A percentile compares a stretch with the other conserved stretches of the same genome.
phyloP scores from a whole-genome alignment of 2,329 filamentous ascomycete genomes.

The Nemania bipapillata region DNA sequence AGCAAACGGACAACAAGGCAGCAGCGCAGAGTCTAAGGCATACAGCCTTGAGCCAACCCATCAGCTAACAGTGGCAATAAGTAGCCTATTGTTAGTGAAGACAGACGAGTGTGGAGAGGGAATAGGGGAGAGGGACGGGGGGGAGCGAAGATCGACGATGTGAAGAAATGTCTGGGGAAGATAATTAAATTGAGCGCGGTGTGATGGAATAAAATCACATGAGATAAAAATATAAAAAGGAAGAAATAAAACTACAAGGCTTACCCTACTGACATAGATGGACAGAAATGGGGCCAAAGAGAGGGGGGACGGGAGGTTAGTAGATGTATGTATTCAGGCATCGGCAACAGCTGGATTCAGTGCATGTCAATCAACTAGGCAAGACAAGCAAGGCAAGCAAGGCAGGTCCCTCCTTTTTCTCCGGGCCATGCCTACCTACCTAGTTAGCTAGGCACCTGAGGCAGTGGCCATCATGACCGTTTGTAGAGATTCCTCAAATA shows the following conservation, averaged over 20 bases:
- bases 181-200: too few relatives aligned
- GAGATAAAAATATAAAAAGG: not conserved
- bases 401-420: conserved; percentile 14
- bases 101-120: conserved; percentile 23
- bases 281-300: not conserved
- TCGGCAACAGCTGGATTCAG: conserved; percentile 6
- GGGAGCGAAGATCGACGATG: not conserved
- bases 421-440: not conserved
- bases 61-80: conserved; percentile 6
- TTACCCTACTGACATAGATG: conserved; percentile 1
- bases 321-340: conserved; percentile 30
- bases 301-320: not conserved
- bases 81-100: conserved; percentile 23
- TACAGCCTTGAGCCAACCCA: conserved; percentile 24
- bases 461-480: conserved; percentile 47
- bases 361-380: conserved; percentile 8
- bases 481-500: conserved; percentile 53
- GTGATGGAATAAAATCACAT: not conserved
- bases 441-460: too few relatives aligned
- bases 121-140: conserved; percentile 16
- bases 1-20: conserved; percentile 50
- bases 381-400: conserved; percentile 17
- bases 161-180: not conserved
- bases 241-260: not conserved
- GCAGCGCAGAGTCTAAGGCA: conserved; percentile 47